Evolutionary conservation across 2,329 filamentous ascomycete genomes (phyloP).

Genomic region (Ceratocystis smalleyi): DNA sequence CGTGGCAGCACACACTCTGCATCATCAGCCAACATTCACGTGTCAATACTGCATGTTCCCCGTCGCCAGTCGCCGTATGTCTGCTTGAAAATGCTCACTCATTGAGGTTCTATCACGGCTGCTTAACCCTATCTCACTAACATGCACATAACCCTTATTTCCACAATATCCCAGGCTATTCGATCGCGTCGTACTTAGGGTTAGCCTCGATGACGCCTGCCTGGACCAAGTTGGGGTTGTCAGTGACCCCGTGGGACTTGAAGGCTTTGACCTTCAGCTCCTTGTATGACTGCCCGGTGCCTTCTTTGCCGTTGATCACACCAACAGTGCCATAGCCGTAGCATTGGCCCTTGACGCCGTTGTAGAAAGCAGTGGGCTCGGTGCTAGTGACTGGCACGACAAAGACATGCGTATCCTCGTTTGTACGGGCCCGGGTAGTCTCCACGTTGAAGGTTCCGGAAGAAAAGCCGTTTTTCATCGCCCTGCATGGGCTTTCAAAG

Average conservation of each 20-base stretch:
- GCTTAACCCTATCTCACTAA: too few species aligned
- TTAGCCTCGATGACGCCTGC: not conserved
- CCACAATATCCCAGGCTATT: not conserved
- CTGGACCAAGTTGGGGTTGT: not conserved
- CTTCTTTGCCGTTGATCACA: not conserved
- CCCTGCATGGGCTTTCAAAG: not conserved
- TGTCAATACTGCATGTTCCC: too few species aligned
- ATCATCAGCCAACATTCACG: too few species aligned
- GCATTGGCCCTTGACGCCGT: slow-evolving; percentile 15
- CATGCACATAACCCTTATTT: too few species aligned
- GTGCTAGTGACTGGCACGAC: not conserved
- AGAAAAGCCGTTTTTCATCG: not conserved
- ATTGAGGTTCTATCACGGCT: too few species aligned
- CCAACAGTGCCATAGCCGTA: slow-evolving; percentile 20
- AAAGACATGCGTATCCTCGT: slow-evolving; percentile 18
- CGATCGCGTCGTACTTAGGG: not conserved
- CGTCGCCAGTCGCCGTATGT: too few species aligned
- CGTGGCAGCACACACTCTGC: too few species aligned
- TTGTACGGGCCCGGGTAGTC: slow-evolving; percentile 25
- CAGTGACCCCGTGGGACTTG: not conserved
- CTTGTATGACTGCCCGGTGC: not conserved
- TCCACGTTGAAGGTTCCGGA: not conserved
- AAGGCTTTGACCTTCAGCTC: not conserved
- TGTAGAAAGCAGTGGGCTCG: not conserved
- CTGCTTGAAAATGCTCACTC: too few species aligned